A percentile compares a stretch with the other conserved stretches of the same genome.
Evolutionary conservation across 768 basidiomycete genomes (phyloP).

Genomic region (Suillus alpinus): DNA sequence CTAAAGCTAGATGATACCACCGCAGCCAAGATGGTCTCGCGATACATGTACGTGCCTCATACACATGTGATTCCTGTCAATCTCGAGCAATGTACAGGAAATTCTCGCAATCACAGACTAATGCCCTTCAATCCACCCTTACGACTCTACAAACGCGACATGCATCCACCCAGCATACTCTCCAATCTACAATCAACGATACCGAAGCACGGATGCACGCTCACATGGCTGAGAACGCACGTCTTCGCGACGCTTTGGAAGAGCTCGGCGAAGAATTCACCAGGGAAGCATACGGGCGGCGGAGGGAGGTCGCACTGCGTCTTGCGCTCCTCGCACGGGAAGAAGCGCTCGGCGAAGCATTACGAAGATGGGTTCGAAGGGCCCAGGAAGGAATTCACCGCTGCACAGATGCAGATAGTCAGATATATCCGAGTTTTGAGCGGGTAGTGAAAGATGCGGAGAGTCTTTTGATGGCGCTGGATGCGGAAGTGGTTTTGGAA

Average conservation of each 20-base stretch:
- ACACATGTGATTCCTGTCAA: neutral
- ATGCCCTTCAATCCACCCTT: constrained; percentile 61
- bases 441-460: constrained; percentile 35
- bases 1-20: constrained; percentile 64
- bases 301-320: constrained; percentile 66
- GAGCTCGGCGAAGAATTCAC: constrained; percentile 69
- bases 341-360: constrained; percentile 51
- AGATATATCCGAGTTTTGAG: constrained; percentile 23
- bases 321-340: constrained; percentile 65
- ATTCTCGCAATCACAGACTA: constrained; percentile 76
- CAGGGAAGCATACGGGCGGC: constrained; percentile 68
- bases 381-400: constrained; percentile 42
- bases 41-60: constrained; percentile 65
- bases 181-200: constrained; percentile 47
- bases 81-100: constrained; percentile 46
- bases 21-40: constrained; percentile 79
- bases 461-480: constrained; percentile 31
- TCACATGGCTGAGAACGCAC: constrained; percentile 42
- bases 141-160: constrained; percentile 59
- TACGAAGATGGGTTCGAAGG: constrained; percentile 56
- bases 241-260: constrained; percentile 61
- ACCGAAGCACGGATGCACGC: constrained; percentile 42
- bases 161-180: constrained; percentile 54
- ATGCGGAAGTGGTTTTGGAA: constrained; percentile 28
- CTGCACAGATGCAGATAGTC: constrained; percentile 23